These are phyloP conservation scores for Mycosarcoma maydis DNA, from an alignment of 1,284 basidiomycete species.

Conservation along the genomic window DNA sequence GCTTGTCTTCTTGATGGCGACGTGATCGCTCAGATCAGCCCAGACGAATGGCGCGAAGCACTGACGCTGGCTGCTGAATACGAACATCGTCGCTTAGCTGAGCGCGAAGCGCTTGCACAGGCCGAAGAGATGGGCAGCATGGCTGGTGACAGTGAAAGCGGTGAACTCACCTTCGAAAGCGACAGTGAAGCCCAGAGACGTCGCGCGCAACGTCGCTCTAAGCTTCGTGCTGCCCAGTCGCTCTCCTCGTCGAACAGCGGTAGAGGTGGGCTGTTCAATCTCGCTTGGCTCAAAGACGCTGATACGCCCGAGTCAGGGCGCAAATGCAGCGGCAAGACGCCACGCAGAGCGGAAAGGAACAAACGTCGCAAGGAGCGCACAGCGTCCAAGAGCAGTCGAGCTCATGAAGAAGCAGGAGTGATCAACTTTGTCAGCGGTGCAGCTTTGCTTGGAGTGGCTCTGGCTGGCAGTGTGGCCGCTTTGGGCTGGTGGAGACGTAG, in stretches of 20 bases:
- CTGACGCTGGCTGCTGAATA: slow-evolving; percentile 23
- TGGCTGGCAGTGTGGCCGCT: slow-evolving; percentile 48
- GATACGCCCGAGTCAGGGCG: slow-evolving; percentile 7
- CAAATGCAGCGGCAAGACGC: slow-evolving; percentile 20
- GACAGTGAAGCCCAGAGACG: slow-evolving; percentile 34
- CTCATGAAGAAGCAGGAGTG: slow-evolving; percentile 29
- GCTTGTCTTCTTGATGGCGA: slow-evolving; percentile 35
- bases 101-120: slow-evolving; percentile 29
- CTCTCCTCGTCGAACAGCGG: slow-evolving; percentile 7
- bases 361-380: slow-evolving; percentile 29
- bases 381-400: slow-evolving; percentile 5
- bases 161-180: slow-evolving; percentile 44
- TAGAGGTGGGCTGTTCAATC: slow-evolving; percentile 20
- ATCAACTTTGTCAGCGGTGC: slow-evolving; percentile 52
- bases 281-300: slow-evolving; percentile 13
- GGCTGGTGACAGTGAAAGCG: slow-evolving; percentile 40
- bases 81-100: slow-evolving; percentile 20
- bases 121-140: slow-evolving; percentile 48
- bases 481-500: slow-evolving; percentile 50
- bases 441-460: slow-evolving; percentile 41
- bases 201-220: slow-evolving; percentile 15
- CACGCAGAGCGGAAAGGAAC: slow-evolving; percentile 13
- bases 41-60: slow-evolving; percentile 39
- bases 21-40: slow-evolving; percentile 18
- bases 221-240: not conserved